Evolutionary conservation across 208 protist species (phyloP).

Genomic region (Borovskyia barvae): DNA sequence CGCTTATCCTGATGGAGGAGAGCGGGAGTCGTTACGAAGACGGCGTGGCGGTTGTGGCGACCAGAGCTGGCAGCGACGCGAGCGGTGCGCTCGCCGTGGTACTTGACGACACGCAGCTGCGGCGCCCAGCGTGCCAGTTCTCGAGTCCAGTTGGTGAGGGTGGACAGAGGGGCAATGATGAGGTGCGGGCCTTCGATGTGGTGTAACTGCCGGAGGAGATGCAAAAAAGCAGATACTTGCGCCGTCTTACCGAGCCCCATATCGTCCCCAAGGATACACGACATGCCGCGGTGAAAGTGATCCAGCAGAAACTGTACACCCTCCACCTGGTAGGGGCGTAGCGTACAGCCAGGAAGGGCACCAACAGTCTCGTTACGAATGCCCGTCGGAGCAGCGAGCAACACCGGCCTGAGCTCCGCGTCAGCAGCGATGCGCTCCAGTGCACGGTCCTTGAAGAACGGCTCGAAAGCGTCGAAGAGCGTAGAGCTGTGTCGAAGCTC

Average conservation of each 20-base stretch:
- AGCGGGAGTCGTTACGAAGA: conserved; percentile 96
- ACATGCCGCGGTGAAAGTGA: conserved; percentile 83
- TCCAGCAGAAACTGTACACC: conserved; percentile 95
- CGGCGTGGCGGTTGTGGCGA: conserved; percentile 71
- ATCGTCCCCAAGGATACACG: conserved; percentile 94
- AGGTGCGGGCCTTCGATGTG: conserved; percentile 93
- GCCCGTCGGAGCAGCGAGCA: conserved; percentile 27
- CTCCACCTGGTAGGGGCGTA: conserved; percentile 95
- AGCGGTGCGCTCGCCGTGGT: conserved; percentile 78
- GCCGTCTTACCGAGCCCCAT: conserved; percentile 99
- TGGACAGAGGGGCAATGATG: conserved; percentile 95
- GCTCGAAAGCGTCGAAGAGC: conserved; percentile 58
- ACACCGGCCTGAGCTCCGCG: conserved; percentile 23
- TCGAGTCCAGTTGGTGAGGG: conserved; percentile 93
- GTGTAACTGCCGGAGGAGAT: conserved; percentile 68
- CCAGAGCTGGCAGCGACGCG: conserved; percentile 29
- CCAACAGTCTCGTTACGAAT: conserved; percentile 22
- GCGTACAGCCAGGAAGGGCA: conserved; percentile 41
- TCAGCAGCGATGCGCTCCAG: conserved; percentile 38
- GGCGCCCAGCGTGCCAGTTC: conserved; percentile 90
- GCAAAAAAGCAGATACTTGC: conserved; percentile 91
- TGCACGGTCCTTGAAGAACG: conserved; percentile 69
- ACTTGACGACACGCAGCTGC: conserved; percentile 90
- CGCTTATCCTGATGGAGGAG: conserved; percentile 80
- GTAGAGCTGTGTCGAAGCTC: conserved; percentile 42